Percentiles rank a stretch among this genome's conserved stretches.
These are phyloP conservation scores for Ceratorhiza oryzae-sativae DNA, from an alignment of 1,284 basidiomycete species.

Conservation along the genomic window DNA sequence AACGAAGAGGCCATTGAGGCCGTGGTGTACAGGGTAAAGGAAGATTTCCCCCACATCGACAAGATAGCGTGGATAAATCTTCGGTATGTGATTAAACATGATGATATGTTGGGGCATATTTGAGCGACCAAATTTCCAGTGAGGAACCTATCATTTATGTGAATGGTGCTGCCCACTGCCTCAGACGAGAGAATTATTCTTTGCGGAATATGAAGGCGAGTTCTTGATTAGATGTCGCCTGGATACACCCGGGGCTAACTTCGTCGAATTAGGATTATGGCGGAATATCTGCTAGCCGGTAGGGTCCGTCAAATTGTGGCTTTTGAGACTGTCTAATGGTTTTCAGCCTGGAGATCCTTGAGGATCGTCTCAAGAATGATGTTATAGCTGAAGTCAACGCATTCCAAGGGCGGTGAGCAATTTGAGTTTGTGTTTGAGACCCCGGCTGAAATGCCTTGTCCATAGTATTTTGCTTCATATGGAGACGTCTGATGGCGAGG, in stretches of 20 bases:
- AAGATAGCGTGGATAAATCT: conserved; percentile 91
- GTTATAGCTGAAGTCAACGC: conserved; percentile 60
- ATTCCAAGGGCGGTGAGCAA: conserved; percentile 41
- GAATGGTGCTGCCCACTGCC: conserved; percentile 83
- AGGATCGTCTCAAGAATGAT: conserved; percentile 91
- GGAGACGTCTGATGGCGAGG: conserved; percentile 86
- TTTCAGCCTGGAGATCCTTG: conserved; percentile 74
- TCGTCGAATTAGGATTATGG: conserved; percentile 71
- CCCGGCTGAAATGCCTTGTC: not conserved
- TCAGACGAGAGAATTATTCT: conserved; percentile 78
- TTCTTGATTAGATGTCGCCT: not conserved
- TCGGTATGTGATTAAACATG: conserved; percentile 60
- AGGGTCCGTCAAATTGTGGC: not conserved
- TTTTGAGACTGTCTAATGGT: not conserved
- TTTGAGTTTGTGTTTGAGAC: not conserved
- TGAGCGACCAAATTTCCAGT: conserved; percentile 29
- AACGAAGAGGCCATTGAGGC: conserved; percentile 88
- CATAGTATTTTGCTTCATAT: conserved; percentile 84
- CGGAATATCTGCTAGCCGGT: conserved; percentile 85
- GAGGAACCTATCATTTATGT: conserved; percentile 93
- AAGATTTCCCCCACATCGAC: conserved; percentile 65
- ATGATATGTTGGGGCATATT: not conserved
- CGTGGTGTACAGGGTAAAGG: conserved; percentile 76
- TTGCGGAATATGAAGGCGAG: conserved; percentile 83
- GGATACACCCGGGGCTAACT: conserved; percentile 19